Percentiles rank a stretch among this genome's conserved stretches.
phyloP scores from a whole-genome alignment of 2,329 filamentous ascomycete species.

The Pestalotiopsis sp. region DNA sequence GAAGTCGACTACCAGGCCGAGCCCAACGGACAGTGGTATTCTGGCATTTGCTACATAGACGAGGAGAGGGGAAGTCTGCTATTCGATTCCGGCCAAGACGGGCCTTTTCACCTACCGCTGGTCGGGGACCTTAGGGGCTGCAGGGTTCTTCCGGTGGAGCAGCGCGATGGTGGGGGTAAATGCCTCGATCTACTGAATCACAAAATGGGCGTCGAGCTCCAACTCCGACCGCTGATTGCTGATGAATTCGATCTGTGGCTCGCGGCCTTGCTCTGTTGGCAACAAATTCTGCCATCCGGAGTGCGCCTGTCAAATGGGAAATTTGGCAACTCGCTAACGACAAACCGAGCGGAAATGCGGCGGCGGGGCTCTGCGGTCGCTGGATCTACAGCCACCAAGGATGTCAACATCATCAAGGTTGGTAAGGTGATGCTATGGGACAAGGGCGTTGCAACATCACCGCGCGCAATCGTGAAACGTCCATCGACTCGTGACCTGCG shows the following conservation, averaged over 20 bases:
- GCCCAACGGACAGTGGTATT: constrained; percentile 64
- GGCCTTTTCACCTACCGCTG: constrained; percentile 66
- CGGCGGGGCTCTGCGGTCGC: constrained; percentile 42
- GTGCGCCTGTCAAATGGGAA: constrained; percentile 55
- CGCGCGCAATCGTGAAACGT: constrained; percentile 58
- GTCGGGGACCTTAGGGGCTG: constrained; percentile 78
- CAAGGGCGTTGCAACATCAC: constrained; percentile 63
- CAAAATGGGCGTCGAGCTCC: constrained; percentile 60
- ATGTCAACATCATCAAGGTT: constrained; percentile 89
- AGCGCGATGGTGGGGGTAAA: constrained; percentile 44
- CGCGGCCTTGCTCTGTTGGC: constrained; percentile 80
- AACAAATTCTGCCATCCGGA: constrained; percentile 68
- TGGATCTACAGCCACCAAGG: constrained; percentile 51
- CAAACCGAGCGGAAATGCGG: constrained; percentile 46
- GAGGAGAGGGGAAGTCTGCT: constrained; percentile 75
- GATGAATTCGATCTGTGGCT: constrained; percentile 80
- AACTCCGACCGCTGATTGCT: constrained; percentile 65
- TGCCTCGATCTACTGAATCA: constrained; percentile 60
- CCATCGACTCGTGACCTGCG: constrained; percentile 61
- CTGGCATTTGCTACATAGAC: constrained; percentile 78
- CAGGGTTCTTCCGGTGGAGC: constrained; percentile 62
- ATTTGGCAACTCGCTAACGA: constrained; percentile 32
- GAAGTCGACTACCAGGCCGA: constrained; percentile 73
- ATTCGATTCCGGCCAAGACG: constrained; percentile 71
- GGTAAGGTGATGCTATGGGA: constrained; percentile 93